phyloP scores from a whole-genome alignment of 106 monocot genomes.

The Dendrobium catenatum region DNA sequence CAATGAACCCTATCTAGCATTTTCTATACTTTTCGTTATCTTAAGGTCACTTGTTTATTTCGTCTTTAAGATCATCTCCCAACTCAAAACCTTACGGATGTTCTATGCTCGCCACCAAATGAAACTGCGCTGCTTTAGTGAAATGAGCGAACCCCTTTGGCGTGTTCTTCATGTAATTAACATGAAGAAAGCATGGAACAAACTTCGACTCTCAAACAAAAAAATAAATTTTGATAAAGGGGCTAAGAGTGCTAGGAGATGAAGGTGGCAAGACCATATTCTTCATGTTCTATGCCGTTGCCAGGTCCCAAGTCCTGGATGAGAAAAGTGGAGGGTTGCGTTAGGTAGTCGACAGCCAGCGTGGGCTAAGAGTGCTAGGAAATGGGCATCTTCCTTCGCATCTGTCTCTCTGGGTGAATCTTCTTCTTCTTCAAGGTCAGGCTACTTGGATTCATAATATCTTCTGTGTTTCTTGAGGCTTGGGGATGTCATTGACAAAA shows the following conservation, averaged over 20 bases:
- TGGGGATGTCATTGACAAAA: no score
- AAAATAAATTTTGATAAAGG: conserved; percentile 54
- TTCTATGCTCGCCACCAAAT: conserved; percentile 20
- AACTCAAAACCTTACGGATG: conserved; percentile 26
- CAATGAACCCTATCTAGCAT: conserved; percentile 46
- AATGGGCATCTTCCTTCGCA: conserved; percentile 74
- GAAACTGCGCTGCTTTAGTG: conserved; percentile 42
- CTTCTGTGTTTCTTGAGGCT: no score
- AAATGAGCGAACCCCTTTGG: conserved; percentile 38
- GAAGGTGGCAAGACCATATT: no score
- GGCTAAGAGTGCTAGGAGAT: conserved; percentile 66
- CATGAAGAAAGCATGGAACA: conserved; percentile 57
- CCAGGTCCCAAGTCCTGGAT: no score
- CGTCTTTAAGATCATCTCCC: conserved; percentile 28
- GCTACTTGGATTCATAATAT: background rate
- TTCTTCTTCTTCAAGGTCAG: conserved; percentile 25
- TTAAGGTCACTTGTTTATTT: conserved; percentile 26
- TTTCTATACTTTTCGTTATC: conserved; percentile 48
- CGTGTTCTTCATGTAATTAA: conserved; percentile 41
- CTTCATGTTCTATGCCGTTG: no score
- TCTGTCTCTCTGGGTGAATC: conserved; percentile 73
- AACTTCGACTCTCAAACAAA: conserved; percentile 58
- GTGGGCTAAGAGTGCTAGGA: conserved; percentile 73
- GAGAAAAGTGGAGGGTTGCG: no score
- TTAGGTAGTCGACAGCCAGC: no score